Evolutionary conservation across 2,329 filamentous ascomycete species (phyloP).

Genomic region (Fusarium ambrosium): DNA sequence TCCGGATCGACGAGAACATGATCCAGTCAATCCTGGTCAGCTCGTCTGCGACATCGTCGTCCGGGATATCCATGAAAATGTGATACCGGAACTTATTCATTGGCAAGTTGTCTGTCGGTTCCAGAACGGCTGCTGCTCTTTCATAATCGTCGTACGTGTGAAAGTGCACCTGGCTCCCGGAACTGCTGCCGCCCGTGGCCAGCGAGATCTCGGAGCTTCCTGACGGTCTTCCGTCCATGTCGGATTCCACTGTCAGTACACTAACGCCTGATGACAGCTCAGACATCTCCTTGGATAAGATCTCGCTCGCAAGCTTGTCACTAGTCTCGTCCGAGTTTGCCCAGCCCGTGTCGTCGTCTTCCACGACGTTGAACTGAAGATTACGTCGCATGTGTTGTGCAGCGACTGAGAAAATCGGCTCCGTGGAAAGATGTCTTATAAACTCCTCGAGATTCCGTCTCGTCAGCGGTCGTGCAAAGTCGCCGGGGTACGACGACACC

Average conservation of each 20-base stretch:
- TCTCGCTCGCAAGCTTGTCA: conserved; percentile 52
- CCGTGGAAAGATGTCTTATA: conserved; percentile 78
- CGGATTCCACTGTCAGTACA: conserved; percentile 63
- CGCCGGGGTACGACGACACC: conserved; percentile 90
- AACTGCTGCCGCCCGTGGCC: conserved; percentile 55
- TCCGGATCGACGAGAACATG: conserved; percentile 95
- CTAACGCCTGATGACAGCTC: conserved; percentile 59
- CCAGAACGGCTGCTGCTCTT: conserved; percentile 78
- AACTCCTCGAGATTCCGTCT: conserved; percentile 81
- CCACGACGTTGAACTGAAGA: conserved; percentile 77
- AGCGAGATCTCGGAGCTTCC: conserved; percentile 61
- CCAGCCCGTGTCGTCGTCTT: conserved; percentile 95
- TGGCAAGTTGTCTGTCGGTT: conserved; percentile 76
- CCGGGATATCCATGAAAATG: conserved; percentile 86
- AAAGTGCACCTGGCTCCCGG: conserved; percentile 66
- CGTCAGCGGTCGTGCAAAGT: conserved; percentile 86
- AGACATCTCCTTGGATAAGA: conserved; percentile 57
- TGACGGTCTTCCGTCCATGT: conserved; percentile 59
- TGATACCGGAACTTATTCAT: conserved; percentile 91
- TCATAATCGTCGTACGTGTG: conserved; percentile 84
- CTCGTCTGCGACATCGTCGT: conserved; percentile 90
- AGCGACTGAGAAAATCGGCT: conserved; percentile 86
- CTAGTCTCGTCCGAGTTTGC: conserved; percentile 78
- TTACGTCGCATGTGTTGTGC: conserved; percentile 87
- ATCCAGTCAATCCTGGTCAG: conserved; percentile 97